Evolutionary conservation across 1,139 yeast species (phyloP), one percentile per base, ranked within the genome.

Genomic region (Hansenula anomala): DNA sequence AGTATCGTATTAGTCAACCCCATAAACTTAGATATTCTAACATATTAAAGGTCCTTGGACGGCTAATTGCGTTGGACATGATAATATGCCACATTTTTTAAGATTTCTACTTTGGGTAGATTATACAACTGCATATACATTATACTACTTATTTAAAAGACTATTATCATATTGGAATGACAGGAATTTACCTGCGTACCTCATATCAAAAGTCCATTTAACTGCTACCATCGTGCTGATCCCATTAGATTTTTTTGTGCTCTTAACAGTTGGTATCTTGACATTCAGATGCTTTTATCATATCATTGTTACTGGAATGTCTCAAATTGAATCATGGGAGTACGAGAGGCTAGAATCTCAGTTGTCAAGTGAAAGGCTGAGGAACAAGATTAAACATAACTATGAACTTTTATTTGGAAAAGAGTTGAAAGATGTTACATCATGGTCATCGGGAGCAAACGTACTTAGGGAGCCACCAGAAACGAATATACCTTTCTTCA

Each of bases 261-360:
- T 74, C 24, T 54, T 78, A 19, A 68, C 89, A 0, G 73, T 90
- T 4, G 56, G 69, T 0, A 52, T 85, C 5, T 67, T 92, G 40
- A 66, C 80, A 22, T 41, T 80, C 3, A 70, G 96, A 45, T 82
- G 90, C 42, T 27, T 82, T 4, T 59, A 68, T 38, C 78, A 81
- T 52, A 66, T 78, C 47, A 51, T 74, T 3, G 56, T 76, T 38
- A 66, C 68, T 30, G 96, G 97, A n/a, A 82, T 78, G 73, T 80
- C 97, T 3, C 95, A 88, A 58, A 90, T 92, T 42, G 98, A 92
- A 60, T 68, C 74, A 3, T 92, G 98, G 98, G 97, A 92, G 53
- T 64, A 72, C 63, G 97, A 92, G 48, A 71, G 97, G 44, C 66
- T 88, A 2, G 88, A 79, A 41, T 69, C 79, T 9, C 86, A 82